Evolutionary conservation across 2,329 filamentous ascomycete genomes (phyloP).

Genomic region (Raffaelea arxii): DNA sequence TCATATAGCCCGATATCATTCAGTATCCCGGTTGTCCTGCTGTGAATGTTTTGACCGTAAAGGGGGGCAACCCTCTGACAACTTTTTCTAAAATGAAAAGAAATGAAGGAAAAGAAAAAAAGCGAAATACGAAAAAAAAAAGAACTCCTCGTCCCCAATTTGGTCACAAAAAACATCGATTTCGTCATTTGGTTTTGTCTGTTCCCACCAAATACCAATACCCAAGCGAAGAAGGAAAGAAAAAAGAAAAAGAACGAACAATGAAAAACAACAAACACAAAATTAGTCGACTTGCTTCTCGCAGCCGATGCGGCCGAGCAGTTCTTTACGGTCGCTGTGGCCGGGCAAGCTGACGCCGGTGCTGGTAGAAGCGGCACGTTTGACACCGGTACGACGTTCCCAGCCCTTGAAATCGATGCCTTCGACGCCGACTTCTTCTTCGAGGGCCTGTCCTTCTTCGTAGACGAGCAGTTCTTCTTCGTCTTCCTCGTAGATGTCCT

Average conservation of each 20-base stretch:
- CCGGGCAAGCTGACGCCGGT: constrained; percentile 58
- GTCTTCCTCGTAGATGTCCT: constrained; percentile 43
- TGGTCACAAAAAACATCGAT: not conserved
- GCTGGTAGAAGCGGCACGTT: constrained; percentile 40
- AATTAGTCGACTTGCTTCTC: constrained; percentile 57
- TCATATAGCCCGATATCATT: constrained; percentile 1
- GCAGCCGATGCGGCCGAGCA: constrained; percentile 73
- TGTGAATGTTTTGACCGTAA: not conserved
- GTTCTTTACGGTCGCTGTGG: constrained; percentile 68
- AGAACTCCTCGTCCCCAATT: not conserved
- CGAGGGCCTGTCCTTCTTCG: constrained; percentile 45
- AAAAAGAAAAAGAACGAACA: not conserved
- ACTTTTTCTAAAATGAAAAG: not conserved
- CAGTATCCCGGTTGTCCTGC: not conserved
- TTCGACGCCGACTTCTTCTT: constrained; percentile 70
- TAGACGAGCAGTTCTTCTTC: constrained; percentile 40
- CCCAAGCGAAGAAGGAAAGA: not conserved
- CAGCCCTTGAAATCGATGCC: constrained; percentile 56
- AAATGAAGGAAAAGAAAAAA: not conserved
- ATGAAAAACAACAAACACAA: not conserved
- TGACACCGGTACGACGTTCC: constrained; percentile 46
- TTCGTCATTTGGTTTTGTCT: no score
- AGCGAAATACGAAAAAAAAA: not conserved
- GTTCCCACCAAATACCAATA: not conserved
- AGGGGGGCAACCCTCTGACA: not conserved